Conservation (phyloP, 345 rosid species). For the Iberis pinnata region DNA sequence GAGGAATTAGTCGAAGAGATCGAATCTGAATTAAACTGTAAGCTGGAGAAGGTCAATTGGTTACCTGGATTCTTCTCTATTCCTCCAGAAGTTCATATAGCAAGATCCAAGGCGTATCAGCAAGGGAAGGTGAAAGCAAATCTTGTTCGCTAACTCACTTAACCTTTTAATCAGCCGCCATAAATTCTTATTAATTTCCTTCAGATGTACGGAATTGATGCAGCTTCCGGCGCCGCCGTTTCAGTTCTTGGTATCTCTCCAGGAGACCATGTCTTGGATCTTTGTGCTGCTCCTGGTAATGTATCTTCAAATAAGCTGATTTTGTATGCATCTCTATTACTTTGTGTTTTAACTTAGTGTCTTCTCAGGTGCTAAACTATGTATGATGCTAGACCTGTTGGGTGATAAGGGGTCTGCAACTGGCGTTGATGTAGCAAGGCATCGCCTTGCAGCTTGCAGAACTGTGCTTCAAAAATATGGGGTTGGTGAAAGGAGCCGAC, state of each 20-base stretch:
- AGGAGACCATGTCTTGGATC: conserved; percentile 93
- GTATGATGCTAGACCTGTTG: conserved; percentile 72
- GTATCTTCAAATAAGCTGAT: too few relatives aligned
- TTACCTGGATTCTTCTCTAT: conserved; percentile 68
- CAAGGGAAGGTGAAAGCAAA: conserved; percentile 80
- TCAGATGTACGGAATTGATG: conserved; percentile 88
- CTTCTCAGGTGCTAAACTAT: conserved; percentile 86
- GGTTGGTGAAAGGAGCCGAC: conserved; percentile 59
- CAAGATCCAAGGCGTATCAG: conserved; percentile 58
- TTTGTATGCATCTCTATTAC: too few relatives aligned
- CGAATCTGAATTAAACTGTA: conserved; percentile 59
- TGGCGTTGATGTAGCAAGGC: conserved; percentile 83
- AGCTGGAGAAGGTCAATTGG: conserved; percentile 64
- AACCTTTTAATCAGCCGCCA: too few relatives aligned
- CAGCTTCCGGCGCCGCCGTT: conserved; percentile 94
- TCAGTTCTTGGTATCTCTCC: conserved; percentile 49
- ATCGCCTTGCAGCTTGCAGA: conserved; percentile 88
- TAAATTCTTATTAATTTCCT: too few relatives aligned
- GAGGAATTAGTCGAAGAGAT: conserved; percentile 47
- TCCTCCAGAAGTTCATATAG: conserved; percentile 63
- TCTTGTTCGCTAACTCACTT: too few relatives aligned
- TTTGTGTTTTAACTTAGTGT: neutral
- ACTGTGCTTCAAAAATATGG: conserved; percentile 75
- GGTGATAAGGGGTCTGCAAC: conserved; percentile 77
- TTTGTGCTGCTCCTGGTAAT: conserved; percentile 88